Base-by-base conservation (phyloP, 208 protist species). In the Phytomonas francai region DNA sequence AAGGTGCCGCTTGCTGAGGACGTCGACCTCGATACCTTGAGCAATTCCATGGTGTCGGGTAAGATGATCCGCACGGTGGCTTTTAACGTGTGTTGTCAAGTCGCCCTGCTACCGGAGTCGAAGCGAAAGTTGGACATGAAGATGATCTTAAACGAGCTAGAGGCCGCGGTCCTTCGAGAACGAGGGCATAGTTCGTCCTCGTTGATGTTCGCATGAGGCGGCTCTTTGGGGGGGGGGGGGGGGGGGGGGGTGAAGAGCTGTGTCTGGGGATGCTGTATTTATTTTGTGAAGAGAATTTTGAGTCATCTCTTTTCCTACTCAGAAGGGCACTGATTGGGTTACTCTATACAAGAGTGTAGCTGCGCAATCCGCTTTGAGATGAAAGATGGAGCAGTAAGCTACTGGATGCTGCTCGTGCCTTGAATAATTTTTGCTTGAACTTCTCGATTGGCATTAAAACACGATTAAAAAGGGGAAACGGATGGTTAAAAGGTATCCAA, bases 41-140 rank as follows among this genome's bases (percentile, higher is more conserved):
- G 84, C 67, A 65, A 79, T 27, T 9, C 58, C 16, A 60, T 56
- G 22, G 77, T 89, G 19, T 89, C 87, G 19, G 83, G 87, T 6
- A 93, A 92, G 67, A 64, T 87, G 27, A 93, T 96, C 45, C 79
- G 79, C 29, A 72, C 77, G n/a, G 80, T 88, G 3, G 84, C 80
- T 27, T 96, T 93, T 67, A 80, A 51, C 34, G 88, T 83, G 63
- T 93, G 88, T 73, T 92, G 87, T 70, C 68, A 75, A 45, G 87
- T 84, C 11, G 86, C 84, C 42, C 77, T 92, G 73, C 65, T 86
- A 54, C 74, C 81, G 22, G 68, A 66, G 33, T 59, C 31, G 25
- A 64, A 76, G 60, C 80, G 85, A 6, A 54, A 63, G n/a, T 65
- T 96, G 34, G 87, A 84, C 29, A 92, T 88, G 77, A 71, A 83